These are phyloP conservation scores for Dothistroma pini DNA, from an alignment of 2,329 filamentous ascomycete genomes.

Conservation along the genomic window DNA sequence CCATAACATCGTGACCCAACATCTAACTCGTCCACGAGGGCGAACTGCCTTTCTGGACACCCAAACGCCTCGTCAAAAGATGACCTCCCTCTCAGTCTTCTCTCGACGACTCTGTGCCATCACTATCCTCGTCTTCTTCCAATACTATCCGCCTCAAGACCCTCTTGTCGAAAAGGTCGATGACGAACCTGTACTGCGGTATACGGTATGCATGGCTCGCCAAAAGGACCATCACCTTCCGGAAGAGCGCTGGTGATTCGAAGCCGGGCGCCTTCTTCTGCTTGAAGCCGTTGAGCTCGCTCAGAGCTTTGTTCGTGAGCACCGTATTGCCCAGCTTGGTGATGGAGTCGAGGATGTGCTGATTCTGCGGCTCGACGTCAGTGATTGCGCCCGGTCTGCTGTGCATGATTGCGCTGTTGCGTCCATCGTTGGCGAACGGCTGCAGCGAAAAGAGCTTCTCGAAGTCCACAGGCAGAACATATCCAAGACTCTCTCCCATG, in stretches of 20 bases:
- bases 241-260: conserved; percentile 72
- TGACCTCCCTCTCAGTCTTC: background rate
- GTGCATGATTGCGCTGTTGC: conserved; percentile 15
- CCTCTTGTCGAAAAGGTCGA: conserved; percentile 90
- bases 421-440: conserved; percentile 11
- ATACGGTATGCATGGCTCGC: conserved; percentile 88
- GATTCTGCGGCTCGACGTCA: conserved; percentile 57
- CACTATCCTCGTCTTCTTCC: conserved; percentile 58
- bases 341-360: conserved; percentile 77
- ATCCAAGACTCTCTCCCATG: conserved; percentile 76
- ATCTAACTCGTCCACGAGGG: background rate
- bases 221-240: conserved; percentile 76
- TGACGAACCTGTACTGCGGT: conserved; percentile 79
- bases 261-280: conserved; percentile 71
- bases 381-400: conserved; percentile 17
- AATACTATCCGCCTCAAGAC: conserved; percentile 83
- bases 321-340: conserved; percentile 91
- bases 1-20: background rate
- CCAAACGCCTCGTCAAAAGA: background rate
- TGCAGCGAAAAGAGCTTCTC: conserved; percentile 69
- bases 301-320: conserved; percentile 79
- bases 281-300: conserved; percentile 62
- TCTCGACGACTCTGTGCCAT: conserved; percentile 31
- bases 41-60: background rate
- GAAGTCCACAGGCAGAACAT: conserved; percentile 79